These are phyloP conservation scores for Camellia granthamiana DNA, from an alignment of 148 eudicot species.

Conservation along the genomic window DNA sequence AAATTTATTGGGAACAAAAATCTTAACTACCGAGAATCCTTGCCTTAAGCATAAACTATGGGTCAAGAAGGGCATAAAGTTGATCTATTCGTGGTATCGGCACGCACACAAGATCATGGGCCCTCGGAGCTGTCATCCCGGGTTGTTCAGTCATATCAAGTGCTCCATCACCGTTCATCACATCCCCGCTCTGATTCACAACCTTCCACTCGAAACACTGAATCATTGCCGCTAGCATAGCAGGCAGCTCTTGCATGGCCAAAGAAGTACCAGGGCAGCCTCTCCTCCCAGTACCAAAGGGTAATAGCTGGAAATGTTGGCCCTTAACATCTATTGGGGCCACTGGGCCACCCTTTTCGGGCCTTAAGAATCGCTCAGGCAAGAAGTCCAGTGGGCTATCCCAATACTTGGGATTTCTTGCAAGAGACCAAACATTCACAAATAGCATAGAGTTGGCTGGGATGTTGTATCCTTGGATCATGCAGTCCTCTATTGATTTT, in stretches of 20 bases:
- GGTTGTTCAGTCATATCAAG: conserved; percentile 24
- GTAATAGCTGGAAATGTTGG: conserved; percentile 21
- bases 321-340: conserved; percentile 21
- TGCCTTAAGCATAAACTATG: background rate
- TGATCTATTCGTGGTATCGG: conserved; percentile 10
- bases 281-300: conserved; percentile 35
- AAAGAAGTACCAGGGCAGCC: conserved; percentile 29
- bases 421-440: conserved; percentile 31
- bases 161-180: background rate
- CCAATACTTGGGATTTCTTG: conserved; percentile 24
- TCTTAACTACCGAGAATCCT: no score
- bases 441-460: conserved; percentile 24
- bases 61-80: background rate
- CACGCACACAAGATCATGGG: conserved; percentile 16
- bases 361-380: conserved; percentile 27
- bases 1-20: no score
- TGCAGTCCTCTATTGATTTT: conserved; percentile 21
- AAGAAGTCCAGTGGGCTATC: conserved; percentile 24
- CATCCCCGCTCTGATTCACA: background rate
- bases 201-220: conserved; percentile 38
- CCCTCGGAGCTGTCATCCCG: conserved; percentile 24
- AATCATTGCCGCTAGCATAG: conserved; percentile 22
- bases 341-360: background rate
- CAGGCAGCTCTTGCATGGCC: conserved; percentile 13
- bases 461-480: conserved; percentile 23